Conservation (phyloP, 2,329 filamentous ascomycete genomes). For the Xylariaceae sp. region DNA sequence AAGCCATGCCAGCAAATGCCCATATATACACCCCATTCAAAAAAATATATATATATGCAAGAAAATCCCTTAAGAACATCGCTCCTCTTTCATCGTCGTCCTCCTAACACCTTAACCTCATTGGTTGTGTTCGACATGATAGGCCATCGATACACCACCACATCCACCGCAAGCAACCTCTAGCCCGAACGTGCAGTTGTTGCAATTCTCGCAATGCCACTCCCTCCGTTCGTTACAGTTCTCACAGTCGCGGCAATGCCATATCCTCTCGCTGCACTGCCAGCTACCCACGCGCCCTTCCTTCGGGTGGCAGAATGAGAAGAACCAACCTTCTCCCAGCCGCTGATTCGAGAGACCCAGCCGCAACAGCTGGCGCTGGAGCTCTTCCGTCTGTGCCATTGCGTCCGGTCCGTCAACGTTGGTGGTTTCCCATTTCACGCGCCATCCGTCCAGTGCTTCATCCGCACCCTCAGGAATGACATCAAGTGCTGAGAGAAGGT, state of each 20-base stretch:
- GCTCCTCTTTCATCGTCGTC: background rate
- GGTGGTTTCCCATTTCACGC: conserved; percentile 16
- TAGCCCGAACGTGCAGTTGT: conserved; percentile 15
- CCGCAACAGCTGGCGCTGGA: conserved; percentile 16
- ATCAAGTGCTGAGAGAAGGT: conserved; percentile 15
- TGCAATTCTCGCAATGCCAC: conserved; percentile 18
- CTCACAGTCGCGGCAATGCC: conserved; percentile 15
- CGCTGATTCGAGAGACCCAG: no score
- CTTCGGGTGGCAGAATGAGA: conserved; percentile 17
- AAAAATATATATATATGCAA: no score
- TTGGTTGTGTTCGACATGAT: conserved; percentile 11
- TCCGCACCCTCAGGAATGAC: conserved; percentile 17
- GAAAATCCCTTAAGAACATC: background rate
- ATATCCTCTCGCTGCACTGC: conserved; percentile 14
- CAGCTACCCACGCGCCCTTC: conserved; percentile 16
- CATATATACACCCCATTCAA: no score
- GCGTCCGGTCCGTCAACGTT: conserved; percentile 13
- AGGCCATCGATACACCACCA: conserved; percentile 14
- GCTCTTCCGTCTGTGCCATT: conserved; percentile 12
- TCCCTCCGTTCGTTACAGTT: conserved; percentile 13
- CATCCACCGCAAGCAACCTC: conserved; percentile 13
- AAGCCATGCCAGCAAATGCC: no score
- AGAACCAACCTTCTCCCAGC: conserved; percentile 11
- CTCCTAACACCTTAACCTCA: background rate
- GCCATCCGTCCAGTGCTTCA: conserved; percentile 16